Conservation (phyloP, 371 early-diverging fungal genomes). For the Rhizopus microsporus region DNA sequence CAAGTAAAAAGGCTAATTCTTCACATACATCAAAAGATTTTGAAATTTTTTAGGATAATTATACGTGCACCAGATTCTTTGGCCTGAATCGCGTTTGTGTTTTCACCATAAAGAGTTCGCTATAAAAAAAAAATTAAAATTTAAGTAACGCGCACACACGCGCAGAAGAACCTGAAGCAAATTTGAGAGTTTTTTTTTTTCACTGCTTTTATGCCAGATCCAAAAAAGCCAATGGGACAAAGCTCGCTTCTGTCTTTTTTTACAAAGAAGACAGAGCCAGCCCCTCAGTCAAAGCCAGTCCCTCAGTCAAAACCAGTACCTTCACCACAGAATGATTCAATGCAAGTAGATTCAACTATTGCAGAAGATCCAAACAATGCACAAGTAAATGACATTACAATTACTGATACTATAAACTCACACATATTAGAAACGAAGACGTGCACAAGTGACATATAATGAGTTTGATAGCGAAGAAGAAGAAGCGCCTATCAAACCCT, state of each 20-base stretch:
- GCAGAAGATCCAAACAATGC: not conserved
- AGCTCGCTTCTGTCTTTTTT: slow-evolving; percentile 12
- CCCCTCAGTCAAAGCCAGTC: no score
- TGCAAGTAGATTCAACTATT: not conserved
- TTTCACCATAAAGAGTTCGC: no score
- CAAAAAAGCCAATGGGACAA: slow-evolving; percentile 4
- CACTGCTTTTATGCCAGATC: not conserved
- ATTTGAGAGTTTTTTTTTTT: not conserved
- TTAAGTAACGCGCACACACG: no score
- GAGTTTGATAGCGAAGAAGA: slow-evolving; percentile 7
- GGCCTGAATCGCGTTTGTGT: no score
- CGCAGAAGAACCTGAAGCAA: not conserved
- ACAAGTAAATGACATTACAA: not conserved
- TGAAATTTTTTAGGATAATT: no score
- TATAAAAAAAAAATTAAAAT: no score
- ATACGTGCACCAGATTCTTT: no score
- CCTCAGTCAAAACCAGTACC: no score
- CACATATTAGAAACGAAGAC: slow-evolving; percentile 4
- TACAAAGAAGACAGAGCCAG: not conserved
- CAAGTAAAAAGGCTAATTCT: no score
- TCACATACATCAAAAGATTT: no score
- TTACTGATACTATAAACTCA: not conserved
- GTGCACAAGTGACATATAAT: slow-evolving; percentile 8
- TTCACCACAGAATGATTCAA: not conserved
- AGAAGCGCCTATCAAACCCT: not conserved